Base-by-base conservation (phyloP, 2,329 filamentous ascomycete genomes). In the Massarina eburnea region DNA sequence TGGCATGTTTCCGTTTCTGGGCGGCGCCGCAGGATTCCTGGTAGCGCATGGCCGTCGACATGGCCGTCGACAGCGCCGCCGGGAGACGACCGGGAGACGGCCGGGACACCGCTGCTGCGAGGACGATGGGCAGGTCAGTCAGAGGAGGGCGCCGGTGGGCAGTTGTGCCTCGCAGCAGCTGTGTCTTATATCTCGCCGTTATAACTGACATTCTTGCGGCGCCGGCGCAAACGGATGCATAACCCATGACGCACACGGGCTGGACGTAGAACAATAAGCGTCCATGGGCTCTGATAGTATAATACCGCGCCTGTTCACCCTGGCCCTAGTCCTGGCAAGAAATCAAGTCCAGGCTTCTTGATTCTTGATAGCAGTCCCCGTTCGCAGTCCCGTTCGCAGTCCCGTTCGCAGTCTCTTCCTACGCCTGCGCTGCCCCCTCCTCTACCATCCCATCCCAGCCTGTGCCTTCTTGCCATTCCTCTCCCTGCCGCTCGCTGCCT, bases 401-500 rank as follows among this genome's bases (percentile, higher is more conserved):
- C 34, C 24, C 15, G 7, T 22, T 12, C 24, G 34, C 22, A 21
- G 17, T 4, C 24, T 33, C n/a, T 22, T 39, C 19, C 39, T 30
- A 4, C 7, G 15, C 9, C 39, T 26, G n/a, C 18, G 17, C 27
- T 24, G n/a, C 37, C 18, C 8, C 27, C 29, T 14, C 8, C 29
- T 19, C 22, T 30, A 12, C 33, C 27, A 19, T 45, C 24, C 37
- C 38, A 18, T 43, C 39, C 17, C 42, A 38, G 5, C 24, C 26
- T 26, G 19, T 34, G 21, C 18, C 33, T n/a, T 20, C n/a, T 35
- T 9, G 18, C 30, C 33, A 12, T 22, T 22, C 12, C 35, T 37
- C 9, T 36, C 29, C 36, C 15, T 22, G 39, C 38, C 44, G 24
- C 39, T 43, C 40, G 27, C 40, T 41, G 29, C 39, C n/a, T 27